Conservation (phyloP, 225 moss, liverwort and hornwort genomes). For the Marchantia paleacea region DNA sequence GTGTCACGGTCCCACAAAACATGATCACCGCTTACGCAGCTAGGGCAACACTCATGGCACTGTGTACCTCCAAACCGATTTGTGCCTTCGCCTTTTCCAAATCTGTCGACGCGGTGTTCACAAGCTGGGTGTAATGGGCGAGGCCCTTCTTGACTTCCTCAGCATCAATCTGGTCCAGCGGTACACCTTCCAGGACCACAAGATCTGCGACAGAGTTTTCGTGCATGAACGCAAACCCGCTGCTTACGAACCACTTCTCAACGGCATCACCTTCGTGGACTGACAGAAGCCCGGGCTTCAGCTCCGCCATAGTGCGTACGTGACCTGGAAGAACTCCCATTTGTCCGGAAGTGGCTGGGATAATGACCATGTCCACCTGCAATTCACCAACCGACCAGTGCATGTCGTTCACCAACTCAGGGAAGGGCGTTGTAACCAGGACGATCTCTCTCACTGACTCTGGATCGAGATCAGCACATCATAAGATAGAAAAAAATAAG, state of each 20-base stretch:
- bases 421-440: background rate
- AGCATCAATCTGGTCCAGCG: constrained; percentile 69
- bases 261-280: constrained; percentile 65
- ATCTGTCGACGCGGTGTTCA: constrained; percentile 62
- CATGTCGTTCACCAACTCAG: background rate
- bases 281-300: constrained; percentile 70
- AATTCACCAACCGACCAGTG: background rate
- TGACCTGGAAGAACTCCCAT: constrained; percentile 86
- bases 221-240: constrained; percentile 79
- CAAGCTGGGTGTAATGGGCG: constrained; percentile 64
- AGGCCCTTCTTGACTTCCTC: constrained; percentile 68
- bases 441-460: background rate
- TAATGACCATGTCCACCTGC: constrained; percentile 81
- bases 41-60: constrained; percentile 34
- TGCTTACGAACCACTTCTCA: constrained; percentile 73
- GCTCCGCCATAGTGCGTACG: constrained; percentile 76
- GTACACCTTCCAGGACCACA: constrained; percentile 60
- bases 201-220: constrained; percentile 71
- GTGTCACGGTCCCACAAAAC: background rate
- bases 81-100: constrained; percentile 67
- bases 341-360: constrained; percentile 76
- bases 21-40: constrained; percentile 6
- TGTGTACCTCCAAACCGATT: constrained; percentile 46
- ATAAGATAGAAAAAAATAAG: too few species aligned
- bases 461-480: background rate